These are phyloP conservation scores for Saccharomycopsis sp. DNA, from an alignment of 805 yeast genomes.

Conservation along the genomic window DNA sequence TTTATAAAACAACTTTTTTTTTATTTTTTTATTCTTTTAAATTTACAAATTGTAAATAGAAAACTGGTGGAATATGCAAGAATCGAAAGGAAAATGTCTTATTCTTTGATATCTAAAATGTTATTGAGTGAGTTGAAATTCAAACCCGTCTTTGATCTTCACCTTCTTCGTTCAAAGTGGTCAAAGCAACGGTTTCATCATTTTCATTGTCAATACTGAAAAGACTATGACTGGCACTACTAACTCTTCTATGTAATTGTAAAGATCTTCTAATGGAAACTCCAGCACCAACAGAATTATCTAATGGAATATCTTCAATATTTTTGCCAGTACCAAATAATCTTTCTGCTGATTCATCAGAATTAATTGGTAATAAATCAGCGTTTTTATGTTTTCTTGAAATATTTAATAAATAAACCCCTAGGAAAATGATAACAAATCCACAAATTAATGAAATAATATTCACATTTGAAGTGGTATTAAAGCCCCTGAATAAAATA, in stretches of 20 bases:
- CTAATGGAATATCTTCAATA: slow-evolving; percentile 67
- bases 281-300: slow-evolving; percentile 69
- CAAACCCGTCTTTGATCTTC: no score
- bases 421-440: slow-evolving; percentile 76
- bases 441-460: slow-evolving; percentile 77
- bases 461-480: slow-evolving; percentile 70
- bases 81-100: no score
- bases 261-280: slow-evolving; percentile 17
- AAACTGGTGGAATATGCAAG: no score
- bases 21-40: no score
- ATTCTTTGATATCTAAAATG: no score
- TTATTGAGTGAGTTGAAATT: no score
- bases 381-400: slow-evolving; percentile 55
- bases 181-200: slow-evolving; percentile 27
- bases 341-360: slow-evolving; percentile 15
- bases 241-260: slow-evolving; percentile 17
- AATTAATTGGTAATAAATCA: slow-evolving; percentile 22
- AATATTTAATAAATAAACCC: slow-evolving; percentile 74
- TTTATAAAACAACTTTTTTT: no score
- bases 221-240: slow-evolving; percentile 12
- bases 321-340: slow-evolving; percentile 29
- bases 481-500: slow-evolving; percentile 77
- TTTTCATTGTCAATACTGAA: slow-evolving; percentile 21
- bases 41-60: no score
- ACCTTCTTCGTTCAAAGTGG: slow-evolving; percentile 24